Percentiles rank a stretch among this genome's conserved stretches.
These are phyloP conservation scores for Adansonia rubrostipa DNA, from an alignment of 441 rosid genomes.

Conservation along the genomic window DNA sequence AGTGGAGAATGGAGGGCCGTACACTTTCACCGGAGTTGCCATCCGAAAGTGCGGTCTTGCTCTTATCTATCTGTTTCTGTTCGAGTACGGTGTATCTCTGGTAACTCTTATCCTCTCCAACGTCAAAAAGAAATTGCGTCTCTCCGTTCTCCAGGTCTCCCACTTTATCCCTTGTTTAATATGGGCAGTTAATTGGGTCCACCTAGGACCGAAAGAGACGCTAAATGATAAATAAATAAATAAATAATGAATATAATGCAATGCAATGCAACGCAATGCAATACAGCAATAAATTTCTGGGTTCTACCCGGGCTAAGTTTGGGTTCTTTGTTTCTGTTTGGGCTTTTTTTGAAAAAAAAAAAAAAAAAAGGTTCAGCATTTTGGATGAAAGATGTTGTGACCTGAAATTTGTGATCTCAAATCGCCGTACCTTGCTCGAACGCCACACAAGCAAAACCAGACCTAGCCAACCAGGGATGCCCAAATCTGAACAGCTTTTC, in stretches of 20 bases:
- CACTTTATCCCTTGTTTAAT: conserved; percentile 31
- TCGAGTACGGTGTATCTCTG: background rate
- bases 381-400: no score
- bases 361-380: no score
- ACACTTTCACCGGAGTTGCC: conserved; percentile 63
- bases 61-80: no score
- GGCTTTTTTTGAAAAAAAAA: no score
- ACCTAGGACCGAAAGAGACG: background rate
- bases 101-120: background rate
- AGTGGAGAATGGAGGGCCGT: conserved; percentile 65
- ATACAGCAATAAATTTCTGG: no score
- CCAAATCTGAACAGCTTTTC: conserved; percentile 64
- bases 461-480: conserved; percentile 50
- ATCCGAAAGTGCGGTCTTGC: conserved; percentile 18
- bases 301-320: no score
- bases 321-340: no score
- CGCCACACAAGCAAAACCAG: conserved; percentile 60
- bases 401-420: no score
- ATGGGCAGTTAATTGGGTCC: conserved; percentile 21
- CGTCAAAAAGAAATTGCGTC: conserved; percentile 10
- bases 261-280: no score
- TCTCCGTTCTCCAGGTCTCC: background rate
- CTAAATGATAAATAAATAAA: no score
- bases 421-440: conserved; percentile 37
- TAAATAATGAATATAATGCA: no score